phyloP scores from a whole-genome alignment of 805 yeast species.

The Candida sithepensis region DNA sequence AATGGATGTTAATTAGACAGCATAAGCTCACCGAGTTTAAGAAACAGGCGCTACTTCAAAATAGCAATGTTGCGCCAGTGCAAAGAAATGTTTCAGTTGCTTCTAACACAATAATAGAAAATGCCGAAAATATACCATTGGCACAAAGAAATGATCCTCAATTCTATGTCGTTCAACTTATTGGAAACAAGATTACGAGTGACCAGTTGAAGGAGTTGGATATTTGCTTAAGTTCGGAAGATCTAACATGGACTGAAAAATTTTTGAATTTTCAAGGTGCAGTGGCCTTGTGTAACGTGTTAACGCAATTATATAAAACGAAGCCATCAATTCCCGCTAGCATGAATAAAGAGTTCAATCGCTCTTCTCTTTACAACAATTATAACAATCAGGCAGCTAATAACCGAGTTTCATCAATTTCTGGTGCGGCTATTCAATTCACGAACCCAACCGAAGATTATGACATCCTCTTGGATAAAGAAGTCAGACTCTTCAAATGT shows the following conservation, averaged over 20 bases:
- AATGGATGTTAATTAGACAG: conserved; percentile 89
- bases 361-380: neutral
- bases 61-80: conserved; percentile 6
- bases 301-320: conserved; percentile 37
- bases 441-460: conserved; percentile 31
- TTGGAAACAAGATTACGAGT: conserved; percentile 64
- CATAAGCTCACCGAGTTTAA: conserved; percentile 77
- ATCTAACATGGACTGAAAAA: conserved; percentile 69
- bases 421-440: conserved; percentile 14
- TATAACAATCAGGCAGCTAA: neutral
- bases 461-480: conserved; percentile 51
- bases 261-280: conserved; percentile 89
- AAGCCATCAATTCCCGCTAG: conserved; percentile 20
- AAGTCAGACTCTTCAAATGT: conserved; percentile 74
- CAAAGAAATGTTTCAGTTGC: conserved; percentile 15
- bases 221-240: conserved; percentile 89
- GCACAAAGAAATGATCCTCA: conserved; percentile 50
- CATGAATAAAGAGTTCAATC: neutral
- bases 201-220: conserved; percentile 78
- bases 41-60: conserved; percentile 33
- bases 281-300: conserved; percentile 73
- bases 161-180: conserved; percentile 68
- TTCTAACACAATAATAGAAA: conserved; percentile 10
- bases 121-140: conserved; percentile 5
- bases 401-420: neutral